Base-by-base conservation (phyloP, 2,329 filamentous ascomycete species). In the Neofusicoccum kwambonambiense region DNA sequence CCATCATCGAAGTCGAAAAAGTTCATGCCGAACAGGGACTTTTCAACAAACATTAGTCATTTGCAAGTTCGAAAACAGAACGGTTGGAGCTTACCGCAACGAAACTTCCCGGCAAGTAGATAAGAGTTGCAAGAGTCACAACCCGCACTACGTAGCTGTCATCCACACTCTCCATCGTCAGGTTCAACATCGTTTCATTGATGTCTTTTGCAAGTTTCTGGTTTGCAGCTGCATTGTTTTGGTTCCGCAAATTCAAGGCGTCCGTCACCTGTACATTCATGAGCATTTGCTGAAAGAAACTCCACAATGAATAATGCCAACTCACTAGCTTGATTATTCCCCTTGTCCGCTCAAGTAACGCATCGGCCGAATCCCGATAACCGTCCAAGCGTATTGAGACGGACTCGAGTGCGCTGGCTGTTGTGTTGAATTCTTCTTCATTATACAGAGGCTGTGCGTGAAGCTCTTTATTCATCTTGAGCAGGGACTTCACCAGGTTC, bases 21-120 rank as follows among this genome's bases (percentile, higher is more conserved):
- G 31, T 61, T 61, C 57, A 61, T 61, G 9, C 57, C 57, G 42
- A 61, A 49, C 9, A 61, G 34, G 8, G 57, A 61, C 57, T 61
- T 27, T 31, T 11, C 42, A 22, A 12, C 22, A 17, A 34, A 22
- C 2, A 17, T 57, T 11, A 49, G 19, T 6, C 9, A 6, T 61
- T 54, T 31, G 8, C 17, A 19, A 41, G 4, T 45, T 61, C 17
- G 17, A 12, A 8, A 2, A 49, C 31, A 3, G 6, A 22, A 22
- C 22, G n/a, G 15, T 4, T 47, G 2, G 15, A 17, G 13, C 57
- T 47, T 19, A 61, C 57, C 15, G 57, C 57, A 11, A 61, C 44
- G 15, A 61, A 61, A 22, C 57, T 49, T 49, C 41, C 57, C 2
- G 57, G 57, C 4, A 61, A 34, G 4, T 61, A 61, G 12, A 61